Conservation (phyloP, 2,329 filamentous ascomycete species). For the Alternaria sp. region DNA sequence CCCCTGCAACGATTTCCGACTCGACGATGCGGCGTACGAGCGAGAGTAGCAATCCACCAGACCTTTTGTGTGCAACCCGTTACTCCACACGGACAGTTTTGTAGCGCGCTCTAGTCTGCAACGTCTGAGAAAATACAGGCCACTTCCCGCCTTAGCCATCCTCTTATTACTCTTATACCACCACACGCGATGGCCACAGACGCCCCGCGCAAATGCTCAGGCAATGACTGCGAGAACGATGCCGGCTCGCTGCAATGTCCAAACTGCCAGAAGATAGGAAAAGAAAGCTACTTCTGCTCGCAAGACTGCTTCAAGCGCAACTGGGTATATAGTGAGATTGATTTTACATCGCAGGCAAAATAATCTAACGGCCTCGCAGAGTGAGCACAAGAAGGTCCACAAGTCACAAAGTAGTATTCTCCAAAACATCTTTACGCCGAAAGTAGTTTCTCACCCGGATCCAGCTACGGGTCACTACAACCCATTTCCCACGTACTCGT, state of each 20-base stretch:
- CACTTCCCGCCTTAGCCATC: neutral
- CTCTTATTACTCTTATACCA: neutral
- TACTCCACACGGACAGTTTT: neutral
- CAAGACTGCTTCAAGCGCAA: conserved; percentile 99
- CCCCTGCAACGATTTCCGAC: conserved; percentile 23
- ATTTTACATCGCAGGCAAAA: conserved; percentile 14
- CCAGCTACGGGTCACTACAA: conserved; percentile 90
- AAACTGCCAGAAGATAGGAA: conserved; percentile 88
- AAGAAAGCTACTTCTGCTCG: conserved; percentile 95
- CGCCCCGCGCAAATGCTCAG: conserved; percentile 75
- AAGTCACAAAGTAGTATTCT: conserved; percentile 81
- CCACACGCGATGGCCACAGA: conserved; percentile 44
- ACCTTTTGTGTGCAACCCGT: conserved; percentile 30
- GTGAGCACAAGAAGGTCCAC: conserved; percentile 82
- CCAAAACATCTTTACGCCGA: conserved; percentile 76
- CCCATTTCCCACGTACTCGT: conserved; percentile 88
- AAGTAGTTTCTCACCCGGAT: conserved; percentile 88
- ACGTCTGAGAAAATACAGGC: neutral
- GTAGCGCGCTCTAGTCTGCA: conserved; percentile 1
- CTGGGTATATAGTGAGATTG: conserved; percentile 73
- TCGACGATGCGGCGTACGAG: conserved; percentile 20
- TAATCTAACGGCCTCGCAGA: conserved; percentile 59
- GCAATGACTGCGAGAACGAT: conserved; percentile 84
- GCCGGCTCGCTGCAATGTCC: conserved; percentile 90
- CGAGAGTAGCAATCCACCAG: conserved; percentile 14